These are phyloP conservation scores for Skeletonema marinoi DNA, from an alignment of 108 stramenopile species.

Conservation along the genomic window DNA sequence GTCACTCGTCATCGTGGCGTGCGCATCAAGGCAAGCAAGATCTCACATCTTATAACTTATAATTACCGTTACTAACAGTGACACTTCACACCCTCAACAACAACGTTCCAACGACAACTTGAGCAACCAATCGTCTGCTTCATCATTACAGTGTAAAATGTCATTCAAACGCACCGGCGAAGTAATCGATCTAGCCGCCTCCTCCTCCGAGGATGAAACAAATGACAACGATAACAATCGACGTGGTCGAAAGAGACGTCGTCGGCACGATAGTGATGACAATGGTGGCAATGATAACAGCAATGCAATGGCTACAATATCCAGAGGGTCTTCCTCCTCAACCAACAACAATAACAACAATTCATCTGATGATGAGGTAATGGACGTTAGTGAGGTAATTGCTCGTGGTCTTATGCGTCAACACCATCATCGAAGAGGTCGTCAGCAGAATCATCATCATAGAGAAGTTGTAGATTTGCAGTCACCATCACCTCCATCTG, in stretches of 20 bases:
- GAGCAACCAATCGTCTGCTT: too few species aligned
- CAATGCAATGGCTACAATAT: too few species aligned
- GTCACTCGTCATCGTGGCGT: too few species aligned
- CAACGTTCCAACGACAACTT: too few species aligned
- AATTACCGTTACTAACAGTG: too few species aligned
- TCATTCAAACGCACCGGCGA: neutral
- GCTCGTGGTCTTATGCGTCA: neutral
- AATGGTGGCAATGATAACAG: neutral
- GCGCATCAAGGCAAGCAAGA: too few species aligned
- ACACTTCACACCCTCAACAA: too few species aligned
- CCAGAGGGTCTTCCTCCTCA: too few species aligned
- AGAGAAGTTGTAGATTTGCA: neutral
- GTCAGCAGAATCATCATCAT: too few species aligned
- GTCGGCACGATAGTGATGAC: neutral
- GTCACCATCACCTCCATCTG: neutral
- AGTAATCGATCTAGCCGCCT: neutral
- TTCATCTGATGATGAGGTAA: too few species aligned
- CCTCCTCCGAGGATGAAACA: neutral
- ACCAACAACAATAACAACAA: neutral
- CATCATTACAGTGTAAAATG: neutral
- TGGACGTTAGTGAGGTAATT: too few species aligned
- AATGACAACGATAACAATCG: neutral
- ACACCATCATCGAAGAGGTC: neutral
- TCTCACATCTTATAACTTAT: too few species aligned
- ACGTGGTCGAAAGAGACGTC: neutral